Conservation (phyloP, 768 basidiomycete genomes). For the Mycena maculata region DNA sequence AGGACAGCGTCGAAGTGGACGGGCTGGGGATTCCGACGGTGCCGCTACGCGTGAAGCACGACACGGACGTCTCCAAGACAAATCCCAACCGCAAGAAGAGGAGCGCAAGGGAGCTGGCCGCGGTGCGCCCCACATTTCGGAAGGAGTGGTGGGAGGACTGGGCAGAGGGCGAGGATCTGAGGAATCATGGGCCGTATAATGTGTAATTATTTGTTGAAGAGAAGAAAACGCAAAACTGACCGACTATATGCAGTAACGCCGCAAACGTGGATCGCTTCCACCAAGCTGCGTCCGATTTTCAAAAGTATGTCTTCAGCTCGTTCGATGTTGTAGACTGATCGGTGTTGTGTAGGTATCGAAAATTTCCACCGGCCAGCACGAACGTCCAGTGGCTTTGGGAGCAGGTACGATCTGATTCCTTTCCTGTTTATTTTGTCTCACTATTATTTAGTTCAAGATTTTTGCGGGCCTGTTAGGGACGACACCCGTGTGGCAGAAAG, state of each 20-base stretch:
- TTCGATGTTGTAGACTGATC: background rate
- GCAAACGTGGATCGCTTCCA: slow-evolving; percentile 66
- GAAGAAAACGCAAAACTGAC: slow-evolving; percentile 6
- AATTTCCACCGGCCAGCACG: slow-evolving; percentile 46
- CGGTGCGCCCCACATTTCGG: slow-evolving; percentile 25
- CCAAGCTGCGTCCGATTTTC: slow-evolving; percentile 71
- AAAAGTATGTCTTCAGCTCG: slow-evolving; percentile 28
- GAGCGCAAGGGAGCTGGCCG: slow-evolving; percentile 43
- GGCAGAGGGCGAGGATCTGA: slow-evolving; percentile 68
- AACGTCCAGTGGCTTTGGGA: slow-evolving; percentile 69
- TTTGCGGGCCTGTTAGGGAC: slow-evolving; percentile 69
- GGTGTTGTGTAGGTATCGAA: slow-evolving; percentile 41
- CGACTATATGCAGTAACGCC: slow-evolving; percentile 48
- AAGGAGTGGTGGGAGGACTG: slow-evolving; percentile 79
- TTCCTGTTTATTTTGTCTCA: slow-evolving; percentile 1
- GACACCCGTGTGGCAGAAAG: slow-evolving; percentile 56
- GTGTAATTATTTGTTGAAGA: slow-evolving; percentile 52
- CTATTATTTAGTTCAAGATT: slow-evolving; percentile 62
- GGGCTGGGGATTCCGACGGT: slow-evolving; percentile 76
- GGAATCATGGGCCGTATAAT: slow-evolving; percentile 58
- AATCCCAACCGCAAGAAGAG: slow-evolving; percentile 65
- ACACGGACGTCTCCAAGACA: slow-evolving; percentile 66
- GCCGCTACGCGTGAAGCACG: slow-evolving; percentile 62
- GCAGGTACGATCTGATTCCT: slow-evolving; percentile 58
- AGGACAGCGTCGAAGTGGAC: slow-evolving; percentile 73